Percentiles rank a stretch among this genome's conserved stretches.
These are phyloP conservation scores for Amanita subjunquillea DNA, from an alignment of 768 basidiomycete species.

Conservation along the genomic window DNA sequence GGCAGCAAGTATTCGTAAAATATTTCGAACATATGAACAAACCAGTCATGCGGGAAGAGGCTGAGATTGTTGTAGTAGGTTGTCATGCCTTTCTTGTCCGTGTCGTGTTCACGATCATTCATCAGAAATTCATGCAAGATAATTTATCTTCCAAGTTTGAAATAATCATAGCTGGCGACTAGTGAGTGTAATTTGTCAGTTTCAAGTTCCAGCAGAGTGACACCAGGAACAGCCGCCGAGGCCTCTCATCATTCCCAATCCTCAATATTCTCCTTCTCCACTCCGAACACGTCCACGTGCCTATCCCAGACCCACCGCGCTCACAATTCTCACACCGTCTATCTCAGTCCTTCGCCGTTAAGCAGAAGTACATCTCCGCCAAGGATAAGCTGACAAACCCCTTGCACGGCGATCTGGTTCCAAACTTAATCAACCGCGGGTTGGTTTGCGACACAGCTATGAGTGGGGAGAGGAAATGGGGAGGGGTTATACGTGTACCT, in stretches of 20 bases:
- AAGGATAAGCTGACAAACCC: not conserved
- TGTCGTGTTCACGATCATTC: not conserved
- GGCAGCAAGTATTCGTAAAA: conserved; percentile 26
- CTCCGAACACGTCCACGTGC: conserved; percentile 32
- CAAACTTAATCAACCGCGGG: conserved; percentile 28
- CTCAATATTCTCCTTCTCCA: conserved; percentile 36
- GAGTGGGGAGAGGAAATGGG: conserved; percentile 29
- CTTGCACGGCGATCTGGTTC: not conserved
- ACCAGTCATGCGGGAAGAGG: conserved; percentile 27
- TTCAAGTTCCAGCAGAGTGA: not conserved
- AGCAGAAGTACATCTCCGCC: conserved; percentile 8
- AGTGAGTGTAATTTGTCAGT: conserved; percentile 29
- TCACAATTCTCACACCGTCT: not conserved
- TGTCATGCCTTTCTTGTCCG: not conserved
- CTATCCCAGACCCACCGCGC: conserved; percentile 19
- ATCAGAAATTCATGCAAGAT: conserved; percentile 40
- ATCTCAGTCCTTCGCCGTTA: conserved; percentile 5
- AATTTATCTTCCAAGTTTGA: conserved; percentile 38
- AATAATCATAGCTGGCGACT: conserved; percentile 39
- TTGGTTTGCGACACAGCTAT: conserved; percentile 29
- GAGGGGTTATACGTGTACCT: conserved; percentile 43
- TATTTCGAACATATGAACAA: conserved; percentile 30
- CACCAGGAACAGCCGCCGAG: conserved; percentile 36
- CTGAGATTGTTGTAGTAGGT: conserved; percentile 35
- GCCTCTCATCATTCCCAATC: conserved; percentile 20